Conservation (phyloP, 805 yeast species). For the Candida peoriensis region DNA sequence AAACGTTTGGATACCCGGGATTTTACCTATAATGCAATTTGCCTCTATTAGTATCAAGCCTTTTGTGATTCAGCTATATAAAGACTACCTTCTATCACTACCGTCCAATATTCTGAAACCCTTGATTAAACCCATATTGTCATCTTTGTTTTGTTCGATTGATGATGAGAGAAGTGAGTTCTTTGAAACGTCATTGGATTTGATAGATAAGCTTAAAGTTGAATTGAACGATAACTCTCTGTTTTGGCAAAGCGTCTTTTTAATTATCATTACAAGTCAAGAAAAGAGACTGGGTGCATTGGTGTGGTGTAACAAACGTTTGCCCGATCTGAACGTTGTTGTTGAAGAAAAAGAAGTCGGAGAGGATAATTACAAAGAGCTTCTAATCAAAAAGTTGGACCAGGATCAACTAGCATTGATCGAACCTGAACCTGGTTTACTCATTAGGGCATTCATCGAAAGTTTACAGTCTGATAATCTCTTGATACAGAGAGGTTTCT, state of each 20-base stretch:
- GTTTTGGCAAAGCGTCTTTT: constrained; percentile 83
- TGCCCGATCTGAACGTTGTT: constrained; percentile 55
- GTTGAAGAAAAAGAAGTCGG: constrained; percentile 14
- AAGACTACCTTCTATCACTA: constrained; percentile 47
- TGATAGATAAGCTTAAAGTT: constrained; percentile 55
- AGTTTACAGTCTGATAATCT: constrained; percentile 65
- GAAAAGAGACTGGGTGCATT: constrained; percentile 83
- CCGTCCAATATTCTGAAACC: constrained; percentile 45
- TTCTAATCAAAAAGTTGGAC: constrained; percentile 25
- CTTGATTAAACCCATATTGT: constrained; percentile 62
- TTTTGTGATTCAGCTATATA: constrained; percentile 58
- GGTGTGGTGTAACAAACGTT: constrained; percentile 59
- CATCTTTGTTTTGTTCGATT: constrained; percentile 78
- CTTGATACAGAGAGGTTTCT: constrained; percentile 81
- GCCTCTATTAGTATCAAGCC: constrained; percentile 90
- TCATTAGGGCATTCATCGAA: constrained; percentile 66
- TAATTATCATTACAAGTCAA: constrained; percentile 69
- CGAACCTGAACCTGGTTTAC: constrained; percentile 72
- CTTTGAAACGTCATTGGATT: constrained; percentile 51
- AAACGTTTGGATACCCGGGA: constrained; percentile 86
- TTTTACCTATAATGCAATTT: constrained; percentile 82
- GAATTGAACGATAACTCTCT: constrained; percentile 61
- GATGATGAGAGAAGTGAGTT: constrained; percentile 91
- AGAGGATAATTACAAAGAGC: constrained; percentile 21
- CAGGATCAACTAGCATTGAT: constrained; percentile 58